Evolutionary conservation across 2,329 filamentous ascomycete species (phyloP).

Genomic region (Phyllosticta capitalensis): DNA sequence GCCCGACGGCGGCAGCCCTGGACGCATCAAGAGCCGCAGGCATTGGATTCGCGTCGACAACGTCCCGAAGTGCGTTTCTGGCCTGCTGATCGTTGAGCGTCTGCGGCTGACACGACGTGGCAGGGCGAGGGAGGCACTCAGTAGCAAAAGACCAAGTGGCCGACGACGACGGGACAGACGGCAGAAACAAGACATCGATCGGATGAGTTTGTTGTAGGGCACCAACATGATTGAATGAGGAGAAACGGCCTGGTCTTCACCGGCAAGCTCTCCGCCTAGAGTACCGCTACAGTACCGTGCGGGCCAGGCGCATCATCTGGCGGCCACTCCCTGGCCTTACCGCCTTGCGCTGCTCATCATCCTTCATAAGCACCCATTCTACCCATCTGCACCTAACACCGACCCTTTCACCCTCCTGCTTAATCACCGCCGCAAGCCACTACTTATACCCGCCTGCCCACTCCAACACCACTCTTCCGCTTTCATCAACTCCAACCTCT

Average conservation of each 20-base stretch:
- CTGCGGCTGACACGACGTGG: not conserved
- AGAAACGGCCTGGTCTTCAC: not conserved
- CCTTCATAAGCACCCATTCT: not conserved
- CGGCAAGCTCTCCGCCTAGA: not conserved
- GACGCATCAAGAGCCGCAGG: slow-evolving; percentile 9
- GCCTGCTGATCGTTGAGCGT: not conserved
- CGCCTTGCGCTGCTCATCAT: not conserved
- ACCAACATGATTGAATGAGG: not conserved
- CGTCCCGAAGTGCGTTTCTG: not conserved
- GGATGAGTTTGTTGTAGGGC: not conserved
- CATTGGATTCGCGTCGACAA: not conserved
- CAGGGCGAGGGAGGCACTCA: not conserved
- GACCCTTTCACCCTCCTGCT: not conserved
- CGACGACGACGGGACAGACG: not conserved
- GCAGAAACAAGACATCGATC: not conserved
- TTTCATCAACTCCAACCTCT: not conserved
- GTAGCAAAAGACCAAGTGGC: not conserved
- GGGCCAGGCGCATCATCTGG: not conserved
- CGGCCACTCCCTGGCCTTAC: not conserved
- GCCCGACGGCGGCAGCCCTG: not conserved
- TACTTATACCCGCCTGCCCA: not conserved
- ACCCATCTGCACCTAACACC: not conserved
- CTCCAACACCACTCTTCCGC: not conserved
- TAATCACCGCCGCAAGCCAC: not conserved
- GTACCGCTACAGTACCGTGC: not conserved